phyloP scores from a whole-genome alignment of 75 land plant genomes.

The Sequoia sempervirens region DNA sequence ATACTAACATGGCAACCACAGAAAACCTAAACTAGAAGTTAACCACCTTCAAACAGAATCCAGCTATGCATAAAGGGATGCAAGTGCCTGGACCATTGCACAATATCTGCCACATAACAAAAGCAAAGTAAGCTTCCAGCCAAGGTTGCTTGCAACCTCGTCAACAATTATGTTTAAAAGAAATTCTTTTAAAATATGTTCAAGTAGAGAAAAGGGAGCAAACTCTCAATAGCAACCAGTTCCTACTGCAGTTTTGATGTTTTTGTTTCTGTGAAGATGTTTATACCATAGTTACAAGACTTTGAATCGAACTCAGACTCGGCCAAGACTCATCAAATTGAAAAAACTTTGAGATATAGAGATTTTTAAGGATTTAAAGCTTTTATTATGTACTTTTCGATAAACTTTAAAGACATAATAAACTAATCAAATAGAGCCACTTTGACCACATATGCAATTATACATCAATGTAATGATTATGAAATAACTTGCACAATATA shows the following conservation, averaged over 20 bases:
- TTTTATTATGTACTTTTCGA: no score
- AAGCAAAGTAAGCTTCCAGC: not conserved
- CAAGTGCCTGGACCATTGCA: conserved; percentile 99
- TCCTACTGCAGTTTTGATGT: not conserved
- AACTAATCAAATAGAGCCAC: no score
- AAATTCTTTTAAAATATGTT: not conserved
- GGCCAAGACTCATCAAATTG: no score
- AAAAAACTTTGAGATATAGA: no score
- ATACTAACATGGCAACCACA: no score
- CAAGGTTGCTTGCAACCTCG: not conserved
- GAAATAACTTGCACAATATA: no score
- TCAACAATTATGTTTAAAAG: not conserved
- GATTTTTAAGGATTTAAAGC: no score
- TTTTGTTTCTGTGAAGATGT: not conserved
- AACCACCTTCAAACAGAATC: conserved; percentile 80
- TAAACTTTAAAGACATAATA: no score
- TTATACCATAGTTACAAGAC: no score
- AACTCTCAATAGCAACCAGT: not conserved
- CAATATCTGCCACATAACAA: conserved; percentile 49
- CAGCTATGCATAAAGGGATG: conserved; percentile 78
- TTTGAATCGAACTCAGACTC: no score
- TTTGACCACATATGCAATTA: no score
- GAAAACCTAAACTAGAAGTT: not conserved
- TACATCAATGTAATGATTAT: no score
- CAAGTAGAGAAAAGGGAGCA: not conserved